A percentile compares a stretch with the other conserved stretches of the same genome.
Evolutionary conservation across 2,329 filamentous ascomycete genomes (phyloP).

Genomic region (Fusarium sp.): DNA sequence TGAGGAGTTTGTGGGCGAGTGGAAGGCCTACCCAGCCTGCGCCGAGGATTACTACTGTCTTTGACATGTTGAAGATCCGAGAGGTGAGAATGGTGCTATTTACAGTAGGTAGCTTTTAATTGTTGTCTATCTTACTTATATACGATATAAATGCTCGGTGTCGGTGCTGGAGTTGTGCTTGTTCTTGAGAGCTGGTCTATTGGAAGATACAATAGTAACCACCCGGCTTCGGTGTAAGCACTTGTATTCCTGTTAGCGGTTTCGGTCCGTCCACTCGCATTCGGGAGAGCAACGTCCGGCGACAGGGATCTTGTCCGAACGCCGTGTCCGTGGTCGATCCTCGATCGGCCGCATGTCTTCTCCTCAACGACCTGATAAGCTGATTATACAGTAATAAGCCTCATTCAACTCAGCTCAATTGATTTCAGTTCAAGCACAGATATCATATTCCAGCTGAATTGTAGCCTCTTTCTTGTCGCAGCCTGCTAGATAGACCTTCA

Average conservation of each 20-base stretch:
- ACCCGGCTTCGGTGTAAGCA: fast-evolving
- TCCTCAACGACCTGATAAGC: neutral
- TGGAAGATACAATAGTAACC: fast-evolving
- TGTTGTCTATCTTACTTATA: neutral
- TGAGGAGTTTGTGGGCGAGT: slow-evolving; percentile 62
- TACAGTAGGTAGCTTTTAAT: neutral
- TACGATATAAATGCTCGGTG: neutral
- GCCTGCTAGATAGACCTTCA: neutral
- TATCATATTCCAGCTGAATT: neutral
- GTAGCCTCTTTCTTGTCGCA: neutral
- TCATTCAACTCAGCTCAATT: neutral
- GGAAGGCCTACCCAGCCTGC: slow-evolving; percentile 64
- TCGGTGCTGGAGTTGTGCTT: slow-evolving; percentile 1
- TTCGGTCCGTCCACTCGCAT: neutral
- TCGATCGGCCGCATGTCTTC: slow-evolving; percentile 18
- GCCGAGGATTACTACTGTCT: slow-evolving; percentile 64
- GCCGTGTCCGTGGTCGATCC: slow-evolving; percentile 45
- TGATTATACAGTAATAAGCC: neutral
- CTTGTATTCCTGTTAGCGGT: slow-evolving; percentile 25
- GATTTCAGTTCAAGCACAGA: neutral
- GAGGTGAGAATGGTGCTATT: fast-evolving
- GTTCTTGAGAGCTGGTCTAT: neutral
- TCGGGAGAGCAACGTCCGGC: slow-evolving; percentile 10
- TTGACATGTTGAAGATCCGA: slow-evolving; percentile 51
- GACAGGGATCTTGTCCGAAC: slow-evolving; percentile 43